Base-by-base conservation (phyloP, 2,329 filamentous ascomycete genomes). In the Corinectria fuckeliana region DNA sequence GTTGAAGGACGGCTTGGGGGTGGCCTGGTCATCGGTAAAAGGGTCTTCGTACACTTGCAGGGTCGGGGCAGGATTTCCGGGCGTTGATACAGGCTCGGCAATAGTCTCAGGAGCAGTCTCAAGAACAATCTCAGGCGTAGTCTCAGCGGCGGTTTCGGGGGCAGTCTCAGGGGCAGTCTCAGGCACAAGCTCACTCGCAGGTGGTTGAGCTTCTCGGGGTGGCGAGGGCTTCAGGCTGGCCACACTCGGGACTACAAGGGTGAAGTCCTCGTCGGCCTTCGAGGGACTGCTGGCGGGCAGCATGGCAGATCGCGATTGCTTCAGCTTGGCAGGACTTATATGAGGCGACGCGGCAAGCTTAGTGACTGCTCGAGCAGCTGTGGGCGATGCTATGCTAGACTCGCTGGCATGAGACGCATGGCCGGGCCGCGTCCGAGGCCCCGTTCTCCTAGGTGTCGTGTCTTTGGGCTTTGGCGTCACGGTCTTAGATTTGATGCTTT, bases 41-140 rank as follows among this genome's bases (percentile, higher is more conserved):
- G 86, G 86, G 62, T 89, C 86, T 66, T 89, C 87, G 61, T 87
- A 89, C 1, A 89, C 86, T 65, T 86, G 80, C 13, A 87, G 69
- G 2, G 49, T 58, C 16, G 50, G 58, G 18, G 52, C 47, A 8
- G 62, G 56, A 14, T 62, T 56, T 57, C 41, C 60, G 11, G 64
- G 61, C n/a, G 44, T 26, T 32, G 60, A 18, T 13, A 20, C 18
- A 28, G 25, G 44, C 39, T 20, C 39, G 18, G 42, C 49, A 32
- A 56, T 34, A 23, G 56, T 21, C 13, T 58, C 60, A 11, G 34
- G 14, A 1, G 38, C 18, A 18, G 26, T 32, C 34, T 47, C 49
- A 11, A 41, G 30, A 14, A 18, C n/a, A 14, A 23, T 10, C 30
- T 34, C 56, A 21, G 44, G 9, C 3, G n/a, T 21, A 20, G 18